Conservation (phyloP, 148 eudicot species). For the Rhododendron simsii region DNA sequence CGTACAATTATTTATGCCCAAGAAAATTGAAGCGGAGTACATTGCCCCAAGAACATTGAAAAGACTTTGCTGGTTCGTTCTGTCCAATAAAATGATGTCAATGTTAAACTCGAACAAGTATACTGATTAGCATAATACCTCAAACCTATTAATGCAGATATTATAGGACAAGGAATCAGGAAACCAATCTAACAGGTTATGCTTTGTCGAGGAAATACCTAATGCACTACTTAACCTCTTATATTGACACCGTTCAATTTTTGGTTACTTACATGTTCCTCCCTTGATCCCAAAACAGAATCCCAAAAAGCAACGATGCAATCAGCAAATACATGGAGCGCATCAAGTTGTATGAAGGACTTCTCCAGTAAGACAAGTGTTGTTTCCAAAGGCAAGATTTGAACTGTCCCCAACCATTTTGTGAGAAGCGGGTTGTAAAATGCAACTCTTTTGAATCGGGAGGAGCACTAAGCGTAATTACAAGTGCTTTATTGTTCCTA, state of each 20-base stretch:
- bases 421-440: conserved; percentile 52
- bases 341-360: background rate
- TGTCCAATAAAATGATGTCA: conserved; percentile 19
- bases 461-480: conserved; percentile 22
- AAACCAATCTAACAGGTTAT: background rate
- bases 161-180: background rate
- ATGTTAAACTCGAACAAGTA: background rate
- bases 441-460: conserved; percentile 15
- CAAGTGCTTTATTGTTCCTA: background rate
- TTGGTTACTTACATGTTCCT: conserved; percentile 37
- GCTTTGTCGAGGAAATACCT: background rate
- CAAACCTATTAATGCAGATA: background rate
- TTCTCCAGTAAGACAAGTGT: background rate
- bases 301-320: background rate
- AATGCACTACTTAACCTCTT: background rate
- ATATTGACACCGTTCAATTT: background rate
- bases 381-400: conserved; percentile 16
- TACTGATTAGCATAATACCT: background rate
- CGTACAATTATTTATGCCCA: background rate
- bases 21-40: background rate
- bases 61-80: conserved; percentile 40
- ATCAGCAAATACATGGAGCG: background rate
- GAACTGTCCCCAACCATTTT: conserved; percentile 74
- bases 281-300: conserved; percentile 73
- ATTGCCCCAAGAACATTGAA: background rate